These are phyloP conservation scores for Phytophthora kernoviae DNA, from an alignment of 352 stramenopile species.

Conservation along the genomic window DNA sequence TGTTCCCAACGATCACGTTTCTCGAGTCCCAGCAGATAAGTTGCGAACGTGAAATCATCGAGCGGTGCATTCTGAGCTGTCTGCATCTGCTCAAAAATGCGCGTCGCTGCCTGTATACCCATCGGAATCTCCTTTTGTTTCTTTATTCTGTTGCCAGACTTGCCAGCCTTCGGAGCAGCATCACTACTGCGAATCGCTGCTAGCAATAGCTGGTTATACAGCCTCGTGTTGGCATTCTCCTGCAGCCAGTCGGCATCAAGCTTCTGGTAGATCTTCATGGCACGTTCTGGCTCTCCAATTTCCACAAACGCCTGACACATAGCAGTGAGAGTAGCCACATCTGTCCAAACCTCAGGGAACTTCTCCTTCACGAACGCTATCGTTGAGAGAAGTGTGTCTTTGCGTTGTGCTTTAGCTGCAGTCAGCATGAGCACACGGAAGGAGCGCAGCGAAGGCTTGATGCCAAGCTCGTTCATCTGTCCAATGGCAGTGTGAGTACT, in stretches of 20 bases:
- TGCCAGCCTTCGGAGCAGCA: neutral
- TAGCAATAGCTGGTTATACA: conserved; percentile 71
- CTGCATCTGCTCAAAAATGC: conserved; percentile 55
- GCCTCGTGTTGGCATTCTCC: conserved; percentile 43
- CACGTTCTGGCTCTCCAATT: conserved; percentile 42
- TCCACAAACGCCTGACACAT: conserved; percentile 69
- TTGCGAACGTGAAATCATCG: conserved; percentile 72
- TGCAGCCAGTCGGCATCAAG: conserved; percentile 45
- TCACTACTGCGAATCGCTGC: conserved; percentile 38
- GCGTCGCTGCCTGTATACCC: conserved; percentile 32
- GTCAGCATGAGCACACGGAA: conserved; percentile 72
- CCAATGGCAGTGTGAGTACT: conserved; percentile 55
- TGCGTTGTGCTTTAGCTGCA: conserved; percentile 45
- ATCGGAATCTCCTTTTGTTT: conserved; percentile 4
- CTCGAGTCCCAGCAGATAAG: conserved; percentile 57
- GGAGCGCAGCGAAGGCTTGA: conserved; percentile 51
- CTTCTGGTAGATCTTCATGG: conserved; percentile 54
- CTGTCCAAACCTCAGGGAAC: conserved; percentile 36
- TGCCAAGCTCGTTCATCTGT: conserved; percentile 63
- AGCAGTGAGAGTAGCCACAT: conserved; percentile 57
- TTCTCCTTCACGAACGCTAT: conserved; percentile 51
- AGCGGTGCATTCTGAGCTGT: conserved; percentile 36
- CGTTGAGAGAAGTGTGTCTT: conserved; percentile 52
- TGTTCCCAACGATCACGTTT: conserved; percentile 49
- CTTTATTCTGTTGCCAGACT: conserved; percentile 8